These are phyloP conservation scores for Bjerkandera adusta DNA, from an alignment of 1,284 basidiomycete species.

Conservation along the genomic window DNA sequence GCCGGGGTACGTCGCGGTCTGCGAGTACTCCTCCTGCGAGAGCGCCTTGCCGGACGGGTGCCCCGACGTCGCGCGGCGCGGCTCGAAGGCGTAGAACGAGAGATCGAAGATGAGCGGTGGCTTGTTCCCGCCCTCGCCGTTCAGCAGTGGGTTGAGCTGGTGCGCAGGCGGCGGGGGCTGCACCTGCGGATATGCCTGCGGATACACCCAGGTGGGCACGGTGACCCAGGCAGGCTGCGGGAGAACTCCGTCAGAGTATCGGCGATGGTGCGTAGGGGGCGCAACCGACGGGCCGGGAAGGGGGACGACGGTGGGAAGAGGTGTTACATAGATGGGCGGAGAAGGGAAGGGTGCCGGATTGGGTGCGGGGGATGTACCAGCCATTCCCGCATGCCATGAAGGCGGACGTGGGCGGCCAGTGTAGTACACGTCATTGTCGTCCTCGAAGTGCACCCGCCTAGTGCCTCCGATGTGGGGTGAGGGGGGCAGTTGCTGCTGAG, in stretches of 20 bases:
- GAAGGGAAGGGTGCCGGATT: slow-evolving; percentile 29
- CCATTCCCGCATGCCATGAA: slow-evolving; percentile 28
- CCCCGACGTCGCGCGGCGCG: slow-evolving; percentile 38
- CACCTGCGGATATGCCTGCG: slow-evolving; percentile 23
- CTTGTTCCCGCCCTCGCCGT: slow-evolving; percentile 43
- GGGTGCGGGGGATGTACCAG: slow-evolving; percentile 22
- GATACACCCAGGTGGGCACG: slow-evolving; percentile 22
- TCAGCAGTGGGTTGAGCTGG: slow-evolving; percentile 52
- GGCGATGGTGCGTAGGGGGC: slow-evolving; percentile 22
- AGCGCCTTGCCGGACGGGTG: slow-evolving; percentile 35
- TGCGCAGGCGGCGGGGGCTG: slow-evolving; percentile 23
- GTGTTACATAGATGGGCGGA: slow-evolving; percentile 25
- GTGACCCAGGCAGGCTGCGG: slow-evolving; percentile 26
- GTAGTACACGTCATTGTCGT: slow-evolving; percentile 18
- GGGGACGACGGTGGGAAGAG: slow-evolving; percentile 24
- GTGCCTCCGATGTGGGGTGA: slow-evolving; percentile 19
- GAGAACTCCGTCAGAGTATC: slow-evolving; percentile 28
- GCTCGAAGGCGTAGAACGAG: slow-evolving; percentile 42
- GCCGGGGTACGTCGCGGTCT: slow-evolving; percentile 57
- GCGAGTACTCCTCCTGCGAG: slow-evolving; percentile 40
- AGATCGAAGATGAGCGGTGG: slow-evolving; percentile 54
- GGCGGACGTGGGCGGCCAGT: slow-evolving; percentile 25
- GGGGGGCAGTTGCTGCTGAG: slow-evolving; percentile 18
- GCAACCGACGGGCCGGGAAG: slow-evolving; percentile 16
- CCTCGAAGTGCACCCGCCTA: slow-evolving; percentile 28